Percentiles rank a stretch among this genome's conserved stretches.
These are phyloP conservation scores for Lunularia cruciata DNA, from an alignment of 225 moss, liverwort and hornwort species.

Conservation along the genomic window DNA sequence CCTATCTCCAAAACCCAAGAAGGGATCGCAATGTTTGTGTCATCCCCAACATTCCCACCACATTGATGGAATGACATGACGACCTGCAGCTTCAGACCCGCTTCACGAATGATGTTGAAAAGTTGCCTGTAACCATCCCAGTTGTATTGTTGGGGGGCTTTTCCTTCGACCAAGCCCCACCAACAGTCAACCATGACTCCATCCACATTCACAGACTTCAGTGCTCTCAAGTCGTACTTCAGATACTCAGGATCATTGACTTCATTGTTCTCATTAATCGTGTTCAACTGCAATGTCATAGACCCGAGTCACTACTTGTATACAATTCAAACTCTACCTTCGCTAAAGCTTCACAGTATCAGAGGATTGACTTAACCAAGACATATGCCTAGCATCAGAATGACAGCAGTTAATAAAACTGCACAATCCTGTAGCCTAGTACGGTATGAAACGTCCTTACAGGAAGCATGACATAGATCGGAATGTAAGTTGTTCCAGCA, in stretches of 20 bases:
- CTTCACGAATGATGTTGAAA: constrained; percentile 48
- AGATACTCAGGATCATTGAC: constrained; percentile 53
- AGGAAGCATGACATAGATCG: constrained; percentile 98
- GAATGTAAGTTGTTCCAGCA: constrained; percentile 74
- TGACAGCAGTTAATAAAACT: no score
- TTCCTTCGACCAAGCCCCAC: constrained; percentile 55
- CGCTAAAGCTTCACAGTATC: no score
- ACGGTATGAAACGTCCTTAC: constrained; percentile 38
- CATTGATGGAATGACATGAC: constrained; percentile 89
- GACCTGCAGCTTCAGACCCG: constrained; percentile 55
- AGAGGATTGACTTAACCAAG: not conserved
- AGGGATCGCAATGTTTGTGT: constrained; percentile 44
- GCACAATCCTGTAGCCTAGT: not conserved
- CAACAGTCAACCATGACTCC: constrained; percentile 61
- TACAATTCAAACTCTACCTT: no score
- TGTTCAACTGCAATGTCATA: constrained; percentile 56
- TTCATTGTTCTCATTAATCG: constrained; percentile 54
- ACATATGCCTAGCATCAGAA: no score
- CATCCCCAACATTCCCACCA: constrained; percentile 57
- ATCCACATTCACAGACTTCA: constrained; percentile 49
- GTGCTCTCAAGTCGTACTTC: constrained; percentile 50
- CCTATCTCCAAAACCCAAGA: constrained; percentile 49
- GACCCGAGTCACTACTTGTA: no score
- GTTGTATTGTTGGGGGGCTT: constrained; percentile 41
- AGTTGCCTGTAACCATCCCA: constrained; percentile 50